Evolutionary conservation across 768 basidiomycete genomes (phyloP), one percentile per base, ranked within the genome.

Genomic region (Trametes cinnabarina): DNA sequence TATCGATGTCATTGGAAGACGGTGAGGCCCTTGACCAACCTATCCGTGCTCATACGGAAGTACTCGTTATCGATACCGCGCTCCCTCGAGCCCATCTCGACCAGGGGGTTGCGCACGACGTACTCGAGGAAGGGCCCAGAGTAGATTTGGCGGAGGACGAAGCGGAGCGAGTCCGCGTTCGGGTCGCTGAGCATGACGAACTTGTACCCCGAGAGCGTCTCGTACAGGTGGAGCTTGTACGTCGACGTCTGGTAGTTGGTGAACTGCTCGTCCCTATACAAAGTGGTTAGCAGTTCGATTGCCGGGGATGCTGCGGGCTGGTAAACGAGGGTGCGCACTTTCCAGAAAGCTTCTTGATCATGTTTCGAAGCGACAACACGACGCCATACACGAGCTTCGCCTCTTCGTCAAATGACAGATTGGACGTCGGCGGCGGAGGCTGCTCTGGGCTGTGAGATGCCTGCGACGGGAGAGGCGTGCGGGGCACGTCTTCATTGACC

Each of bases 301-400:
- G 5, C 5, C 37, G 37, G 37, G 17, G 37, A 39, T 39, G 7
- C 37, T 5, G 37, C 17, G 42, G 26, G 10, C 23, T 7, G 40
- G 20, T 22, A 17, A 34, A n/a, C 9, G 20, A n/a, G 35, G 34
- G 30, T 32, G 65, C 76, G 39, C 63, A 94, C 96, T 87, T 81
- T 64, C 89, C 87, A 12, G 95, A 90, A 10, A 99, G 73, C 72
- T 97, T 98, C 78, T 86, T 96, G 68, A 96, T 78, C 94, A 98
- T 96, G 72, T 93, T 94, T 53, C 93, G 76, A 65, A 99, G 69
- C 7, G 92, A 94, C 41, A 98, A 77, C 14, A 98, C 79, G 52
- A 99, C 92, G 55, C 97, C 97, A 70, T 98, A 99, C 0, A 99
- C 95, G 60, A 99, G 81, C 70, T 99, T 99, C 1, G 88, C 88